phyloP scores from a whole-genome alignment of 352 stramenopile species.

The Phytophthora vignae region DNA sequence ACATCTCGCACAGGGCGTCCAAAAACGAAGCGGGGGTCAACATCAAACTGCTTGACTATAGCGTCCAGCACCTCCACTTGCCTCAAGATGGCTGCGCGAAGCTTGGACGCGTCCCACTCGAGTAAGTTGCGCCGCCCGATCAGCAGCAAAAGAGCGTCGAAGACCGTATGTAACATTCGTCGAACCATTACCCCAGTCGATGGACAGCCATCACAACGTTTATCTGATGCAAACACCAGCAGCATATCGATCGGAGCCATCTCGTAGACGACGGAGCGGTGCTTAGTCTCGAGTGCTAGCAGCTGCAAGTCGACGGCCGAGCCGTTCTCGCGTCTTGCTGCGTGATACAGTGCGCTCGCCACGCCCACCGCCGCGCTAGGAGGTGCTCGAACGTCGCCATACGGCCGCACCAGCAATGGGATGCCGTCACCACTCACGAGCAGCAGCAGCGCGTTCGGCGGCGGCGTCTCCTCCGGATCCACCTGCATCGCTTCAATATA shows the following conservation, averaged over 20 bases:
- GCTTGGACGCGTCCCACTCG: slow-evolving; percentile 42
- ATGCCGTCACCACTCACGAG: slow-evolving; percentile 59
- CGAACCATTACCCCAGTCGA: slow-evolving; percentile 8
- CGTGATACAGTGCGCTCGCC: slow-evolving; percentile 59
- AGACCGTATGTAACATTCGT: slow-evolving; percentile 44
- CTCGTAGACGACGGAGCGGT: slow-evolving; percentile 48
- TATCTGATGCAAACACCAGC: slow-evolving; percentile 44
- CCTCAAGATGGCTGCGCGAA: slow-evolving; percentile 40
- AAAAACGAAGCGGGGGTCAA: slow-evolving; percentile 39
- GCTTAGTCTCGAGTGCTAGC: slow-evolving; percentile 33
- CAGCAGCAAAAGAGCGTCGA: slow-evolving; percentile 27
- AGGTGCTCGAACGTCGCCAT: slow-evolving; percentile 49
- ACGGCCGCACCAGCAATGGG: slow-evolving; percentile 56
- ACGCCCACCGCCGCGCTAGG: slow-evolving; percentile 60
- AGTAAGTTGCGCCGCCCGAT: slow-evolving; percentile 31
- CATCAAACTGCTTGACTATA: slow-evolving; percentile 30
- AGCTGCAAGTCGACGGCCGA: slow-evolving; percentile 26
- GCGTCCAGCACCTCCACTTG: slow-evolving; percentile 46
- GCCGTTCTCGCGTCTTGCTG: slow-evolving; percentile 34
- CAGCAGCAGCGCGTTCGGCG: slow-evolving; percentile 50
- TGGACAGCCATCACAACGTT: slow-evolving; percentile 15
- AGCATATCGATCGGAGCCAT: slow-evolving; percentile 41
- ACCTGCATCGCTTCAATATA: slow-evolving; percentile 43
- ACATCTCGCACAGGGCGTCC: slow-evolving; percentile 33
- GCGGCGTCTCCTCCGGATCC: slow-evolving; percentile 13